A percentile compares a stretch with the other conserved stretches of the same genome.
phyloP scores from a whole-genome alignment of 352 stramenopile species.

The Phytophthora quininea region DNA sequence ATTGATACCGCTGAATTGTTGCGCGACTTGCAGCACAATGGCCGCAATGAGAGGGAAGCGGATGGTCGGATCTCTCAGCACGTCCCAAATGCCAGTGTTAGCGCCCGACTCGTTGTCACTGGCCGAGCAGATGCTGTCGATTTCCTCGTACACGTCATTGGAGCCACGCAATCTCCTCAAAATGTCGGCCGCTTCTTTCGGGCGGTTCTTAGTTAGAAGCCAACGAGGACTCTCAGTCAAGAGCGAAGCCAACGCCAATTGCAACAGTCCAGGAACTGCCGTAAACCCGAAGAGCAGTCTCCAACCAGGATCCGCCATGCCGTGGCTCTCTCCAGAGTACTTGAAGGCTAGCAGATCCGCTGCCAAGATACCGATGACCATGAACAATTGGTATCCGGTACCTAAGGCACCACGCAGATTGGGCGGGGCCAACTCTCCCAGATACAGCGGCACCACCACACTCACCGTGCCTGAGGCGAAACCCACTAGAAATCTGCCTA shows the following conservation, averaged over 20 bases:
- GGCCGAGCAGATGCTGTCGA: conserved; percentile 81
- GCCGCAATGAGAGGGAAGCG: conserved; percentile 68
- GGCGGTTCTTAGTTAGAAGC: conserved; percentile 74
- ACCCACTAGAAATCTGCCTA: conserved; percentile 70
- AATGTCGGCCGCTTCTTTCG: conserved; percentile 77
- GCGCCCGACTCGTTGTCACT: conserved; percentile 78
- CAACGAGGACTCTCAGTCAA: conserved; percentile 74
- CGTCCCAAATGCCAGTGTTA: conserved; percentile 66
- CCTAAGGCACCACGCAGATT: conserved; percentile 76
- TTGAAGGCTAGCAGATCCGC: conserved; percentile 61
- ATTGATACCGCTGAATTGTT: conserved; percentile 81
- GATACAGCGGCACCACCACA: conserved; percentile 75
- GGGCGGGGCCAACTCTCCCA: conserved; percentile 70
- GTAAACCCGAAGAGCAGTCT: conserved; percentile 75
- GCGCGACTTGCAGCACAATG: conserved; percentile 65
- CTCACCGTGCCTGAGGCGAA: conserved; percentile 74
- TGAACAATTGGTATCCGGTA: conserved; percentile 77
- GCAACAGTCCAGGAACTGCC: conserved; percentile 63
- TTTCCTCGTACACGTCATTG: conserved; percentile 82
- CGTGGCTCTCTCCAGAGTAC: conserved; percentile 62
- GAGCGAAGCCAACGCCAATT: conserved; percentile 64
- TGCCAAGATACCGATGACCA: conserved; percentile 71
- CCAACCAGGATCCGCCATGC: conserved; percentile 64
- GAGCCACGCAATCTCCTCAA: conserved; percentile 66
- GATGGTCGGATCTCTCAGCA: conserved; percentile 64